phyloP scores from a whole-genome alignment of 768 basidiomycete genomes.

The Boletus sp. region DNA sequence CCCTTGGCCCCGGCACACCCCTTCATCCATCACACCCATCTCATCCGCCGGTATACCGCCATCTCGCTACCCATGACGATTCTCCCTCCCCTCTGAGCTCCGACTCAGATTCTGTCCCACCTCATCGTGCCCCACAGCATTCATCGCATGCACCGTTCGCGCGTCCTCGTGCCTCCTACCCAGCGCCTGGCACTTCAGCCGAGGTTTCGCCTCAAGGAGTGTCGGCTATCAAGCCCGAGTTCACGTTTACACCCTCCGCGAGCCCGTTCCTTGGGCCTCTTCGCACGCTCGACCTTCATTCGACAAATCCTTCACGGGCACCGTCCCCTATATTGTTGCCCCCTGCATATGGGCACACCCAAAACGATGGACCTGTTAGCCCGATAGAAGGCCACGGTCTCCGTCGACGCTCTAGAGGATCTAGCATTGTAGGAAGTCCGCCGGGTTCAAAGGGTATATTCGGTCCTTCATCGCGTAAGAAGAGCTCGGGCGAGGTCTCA shows the following conservation, averaged over 20 bases:
- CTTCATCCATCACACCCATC: conserved; percentile 44
- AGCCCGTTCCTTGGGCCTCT: conserved; percentile 81
- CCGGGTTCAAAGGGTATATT: conserved; percentile 31
- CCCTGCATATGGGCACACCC: conserved; percentile 36
- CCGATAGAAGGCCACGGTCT: conserved; percentile 33
- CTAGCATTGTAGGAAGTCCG: conserved; percentile 39
- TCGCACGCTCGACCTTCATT: conserved; percentile 73
- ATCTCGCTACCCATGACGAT: conserved; percentile 48
- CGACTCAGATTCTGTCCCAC: conserved; percentile 50
- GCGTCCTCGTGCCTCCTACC: conserved; percentile 28
- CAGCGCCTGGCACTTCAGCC: conserved; percentile 22
- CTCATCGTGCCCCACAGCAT: conserved; percentile 29
- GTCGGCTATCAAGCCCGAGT: conserved; percentile 32
- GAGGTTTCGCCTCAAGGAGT: conserved; percentile 29
- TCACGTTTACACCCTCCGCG: conserved; percentile 63
- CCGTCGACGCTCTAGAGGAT: conserved; percentile 28
- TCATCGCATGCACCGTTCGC: conserved; percentile 27
- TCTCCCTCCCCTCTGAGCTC: conserved; percentile 71
- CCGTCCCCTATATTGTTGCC: conserved; percentile 70
- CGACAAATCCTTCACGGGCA: conserved; percentile 64
- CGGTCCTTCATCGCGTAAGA: conserved; percentile 26
- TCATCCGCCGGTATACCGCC: conserved; percentile 33
- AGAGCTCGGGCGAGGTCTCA: conserved; percentile 32
- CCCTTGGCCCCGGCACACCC: conserved; percentile 22
- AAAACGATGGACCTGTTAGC: conserved; percentile 31